Evolutionary conservation across 2,329 filamentous ascomycete genomes (phyloP), one percentile per base, ranked within the genome.

Genomic region (Aspergillus sp.): DNA sequence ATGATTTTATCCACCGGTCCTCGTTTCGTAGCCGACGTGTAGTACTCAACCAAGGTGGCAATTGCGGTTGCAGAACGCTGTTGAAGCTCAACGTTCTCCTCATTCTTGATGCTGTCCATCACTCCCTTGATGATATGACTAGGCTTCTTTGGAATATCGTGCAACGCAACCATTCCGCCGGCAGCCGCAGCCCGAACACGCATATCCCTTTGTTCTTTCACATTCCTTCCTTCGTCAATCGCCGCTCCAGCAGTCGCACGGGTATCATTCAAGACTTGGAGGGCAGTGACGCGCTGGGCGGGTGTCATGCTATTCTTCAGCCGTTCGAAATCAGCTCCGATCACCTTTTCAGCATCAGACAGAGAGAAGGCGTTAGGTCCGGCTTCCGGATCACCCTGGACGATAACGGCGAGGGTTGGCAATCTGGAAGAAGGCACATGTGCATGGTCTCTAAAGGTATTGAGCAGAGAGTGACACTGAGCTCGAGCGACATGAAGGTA

Each of bases 61-160:
- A 98, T 82, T 3, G 86, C 88, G 10, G 75, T 76, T 2, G 88
- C 85, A 16, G 89, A 94, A 15, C 89, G 82, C 47, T 75, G 77
- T 57, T 98, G 91, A 1, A 98, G 69, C 44, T 91, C 84, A 16
- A 81, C 63, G 50, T 93, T 96, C 49, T 95, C 91, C 55, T 98
- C 93, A 24, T 78, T 80, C 62, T 96, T 98, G 52, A 98, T 75
- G 51, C 89, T 96, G 57, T 98, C 91, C 91, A 98, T 98, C 60
- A 98, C 83, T 2, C 80, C 85, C 62, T 94, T 95, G 63, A 98
- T 98, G 8, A 94, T 77, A 12, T 80, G 75, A 40, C 85, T 86
- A 7, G 89, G 86, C 56, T 93, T 96, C 73, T 94, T 96, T 0
- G 93, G 89, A 7, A 95, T 72, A 17, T 82, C 72, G 36, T 79